Base-by-base conservation (phyloP, 1,284 basidiomycete species). In the Hortiboletus rubellus region DNA sequence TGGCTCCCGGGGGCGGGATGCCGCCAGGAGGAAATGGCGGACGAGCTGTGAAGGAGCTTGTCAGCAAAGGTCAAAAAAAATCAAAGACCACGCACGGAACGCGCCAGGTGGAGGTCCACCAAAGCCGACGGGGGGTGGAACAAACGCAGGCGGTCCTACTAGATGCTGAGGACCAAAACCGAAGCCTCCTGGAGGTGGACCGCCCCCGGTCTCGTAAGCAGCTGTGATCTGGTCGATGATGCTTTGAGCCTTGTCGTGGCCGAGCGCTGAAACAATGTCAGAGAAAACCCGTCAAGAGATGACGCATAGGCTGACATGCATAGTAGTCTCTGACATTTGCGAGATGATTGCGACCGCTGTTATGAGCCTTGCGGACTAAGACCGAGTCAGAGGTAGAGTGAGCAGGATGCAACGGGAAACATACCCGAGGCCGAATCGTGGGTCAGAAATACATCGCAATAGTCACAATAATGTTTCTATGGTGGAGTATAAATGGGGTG, bases 311-410 rank as follows among this genome's bases (percentile, higher is more conserved):
- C 89, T 60, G 64, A 94, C 92, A 94, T 33, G 94, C 92, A 76
- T 98, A 99, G 74, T 98, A 99, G 68, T 99, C 96, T 63, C 94
- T 82, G 59, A 99, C 96, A 71, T 99, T 99, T 50, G 93, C 82
- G 43, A 98, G 82, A 72, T 99, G 96, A 76, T 99, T 99, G 58
- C 96, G 83, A 59, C 96, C 96, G 62, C 89, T 94, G 77, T 98
- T 98, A 76, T 99, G 96, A 47, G 96, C 96, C 76, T 98, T 98
- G 63, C 96, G 91, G 37, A 98, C 96, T 93, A 72, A 40, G 55
- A 48, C 54, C 52, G 42, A 22, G 58, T 59, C 41, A 63, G 50
- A 60, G 50, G 60, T 52, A 54, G 8, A 36, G 10, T 3, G 47
- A 36, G 27, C 5, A 17, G 14, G 24, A 44, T 17, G 30, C 54